Evolutionary conservation across 2,329 filamentous ascomycete genomes (phyloP).

Genomic region (Penicillium paneum): DNA sequence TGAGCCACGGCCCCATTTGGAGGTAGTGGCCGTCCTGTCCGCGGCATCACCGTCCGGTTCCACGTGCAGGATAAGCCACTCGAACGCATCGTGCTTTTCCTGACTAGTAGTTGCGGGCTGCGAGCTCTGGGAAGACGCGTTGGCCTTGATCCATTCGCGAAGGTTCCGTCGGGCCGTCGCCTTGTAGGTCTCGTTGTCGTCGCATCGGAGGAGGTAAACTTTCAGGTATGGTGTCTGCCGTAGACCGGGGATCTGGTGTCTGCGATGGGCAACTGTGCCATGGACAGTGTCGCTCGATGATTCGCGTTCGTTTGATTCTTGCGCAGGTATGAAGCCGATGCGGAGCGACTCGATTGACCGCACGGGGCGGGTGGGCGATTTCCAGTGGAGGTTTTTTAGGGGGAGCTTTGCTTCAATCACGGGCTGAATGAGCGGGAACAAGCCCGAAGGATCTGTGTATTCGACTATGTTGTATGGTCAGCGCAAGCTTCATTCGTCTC

Average conservation of each 20-base stretch:
- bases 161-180: conserved; percentile 70
- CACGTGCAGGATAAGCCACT: conserved; percentile 93
- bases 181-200: conserved; percentile 95
- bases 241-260: conserved; percentile 93
- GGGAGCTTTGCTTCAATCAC: conserved; percentile 77
- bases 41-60: conserved; percentile 71
- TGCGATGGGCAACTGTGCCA: conserved; percentile 50
- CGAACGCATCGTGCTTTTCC: conserved; percentile 93
- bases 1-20: conserved; percentile 74
- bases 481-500: conserved; percentile 8
- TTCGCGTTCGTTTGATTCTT: conserved; percentile 35
- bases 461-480: conserved; percentile 62
- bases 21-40: conserved; percentile 62
- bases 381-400: conserved; percentile 91
- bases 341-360: conserved; percentile 92
- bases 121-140: conserved; percentile 53
- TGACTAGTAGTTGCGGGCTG: conserved; percentile 56
- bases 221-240: conserved; percentile 93
- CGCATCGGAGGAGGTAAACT: conserved; percentile 81
- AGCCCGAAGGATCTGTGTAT: conserved; percentile 88
- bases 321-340: conserved; percentile 75
- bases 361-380: conserved; percentile 84
- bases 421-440: conserved; percentile 78
- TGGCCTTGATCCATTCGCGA: conserved; percentile 83
- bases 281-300: conserved; percentile 38